Conservation (phyloP, 2,329 filamentous ascomycete species). For the Diaporthe sp. region DNA sequence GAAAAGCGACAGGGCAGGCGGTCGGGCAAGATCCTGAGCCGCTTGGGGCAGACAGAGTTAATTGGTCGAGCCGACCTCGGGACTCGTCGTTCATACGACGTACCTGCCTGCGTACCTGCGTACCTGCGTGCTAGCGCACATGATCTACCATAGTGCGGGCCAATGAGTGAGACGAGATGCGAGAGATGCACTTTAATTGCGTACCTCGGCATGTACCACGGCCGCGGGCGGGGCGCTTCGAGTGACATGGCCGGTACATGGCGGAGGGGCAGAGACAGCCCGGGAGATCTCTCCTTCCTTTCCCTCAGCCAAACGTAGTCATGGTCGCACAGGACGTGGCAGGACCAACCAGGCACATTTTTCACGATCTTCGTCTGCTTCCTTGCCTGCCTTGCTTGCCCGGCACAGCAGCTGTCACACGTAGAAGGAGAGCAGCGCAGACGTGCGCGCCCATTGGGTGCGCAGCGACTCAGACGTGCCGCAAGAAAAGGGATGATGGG, state of each 20-base stretch:
- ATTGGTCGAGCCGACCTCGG: slow-evolving; percentile 23
- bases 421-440: neutral
- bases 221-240: neutral
- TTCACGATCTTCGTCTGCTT: slow-evolving; percentile 24
- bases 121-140: slow-evolving; percentile 5
- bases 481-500: slow-evolving; percentile 32
- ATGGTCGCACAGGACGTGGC: slow-evolving; percentile 13
- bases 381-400: slow-evolving; percentile 22
- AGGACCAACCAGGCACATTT: slow-evolving; percentile 22
- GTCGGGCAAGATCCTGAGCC: slow-evolving; percentile 33
- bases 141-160: slow-evolving; percentile 19
- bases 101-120: slow-evolving; percentile 5
- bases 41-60: slow-evolving; percentile 16
- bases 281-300: neutral
- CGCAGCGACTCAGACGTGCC: slow-evolving; percentile 28
- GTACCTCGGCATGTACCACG: slow-evolving; percentile 2
- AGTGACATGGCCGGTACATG: slow-evolving; percentile 1
- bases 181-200: neutral
- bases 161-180: neutral
- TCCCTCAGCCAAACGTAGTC: slow-evolving; percentile 6
- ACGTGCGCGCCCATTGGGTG: slow-evolving; percentile 6
- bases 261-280: neutral
- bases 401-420: slow-evolving; percentile 28
- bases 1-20: slow-evolving; percentile 3
- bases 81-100: neutral